phyloP scores from a whole-genome alignment of 108 stramenopile species.

The Cyclostephanos invisitatus region DNA sequence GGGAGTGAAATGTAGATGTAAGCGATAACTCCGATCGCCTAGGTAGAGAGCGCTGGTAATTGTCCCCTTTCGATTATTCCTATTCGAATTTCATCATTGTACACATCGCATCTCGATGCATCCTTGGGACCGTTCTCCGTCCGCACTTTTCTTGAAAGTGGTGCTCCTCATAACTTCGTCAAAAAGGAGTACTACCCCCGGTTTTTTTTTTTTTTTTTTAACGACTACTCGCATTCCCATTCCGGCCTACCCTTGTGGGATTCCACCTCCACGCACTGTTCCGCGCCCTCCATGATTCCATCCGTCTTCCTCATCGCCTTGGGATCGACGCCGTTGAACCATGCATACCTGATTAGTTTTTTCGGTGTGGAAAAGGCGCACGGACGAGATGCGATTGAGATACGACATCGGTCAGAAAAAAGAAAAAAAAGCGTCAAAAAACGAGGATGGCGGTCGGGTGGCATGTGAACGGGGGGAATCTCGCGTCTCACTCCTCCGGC shows the following conservation, averaged over 20 bases:
- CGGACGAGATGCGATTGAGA: neutral
- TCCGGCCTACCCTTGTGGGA: slow-evolving; percentile 56
- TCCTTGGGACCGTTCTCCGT: neutral
- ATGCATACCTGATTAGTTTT: slow-evolving; percentile 45
- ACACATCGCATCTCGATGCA: too few species aligned
- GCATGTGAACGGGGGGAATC: neutral
- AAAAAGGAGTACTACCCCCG: too few species aligned
- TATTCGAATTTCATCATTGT: too few species aligned
- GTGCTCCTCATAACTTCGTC: neutral
- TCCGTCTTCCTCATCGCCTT: slow-evolving; percentile 48
- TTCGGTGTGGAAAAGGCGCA: slow-evolving; percentile 1
- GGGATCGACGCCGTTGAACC: slow-evolving; percentile 63
- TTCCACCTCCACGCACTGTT: slow-evolving; percentile 55
- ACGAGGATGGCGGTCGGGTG: neutral
- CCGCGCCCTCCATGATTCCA: slow-evolving; percentile 25
- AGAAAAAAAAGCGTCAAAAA: too few species aligned
- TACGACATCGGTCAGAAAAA: neutral
- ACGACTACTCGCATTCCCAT: slow-evolving; percentile 66
- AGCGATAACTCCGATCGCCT: neutral
- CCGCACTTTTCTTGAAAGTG: neutral
- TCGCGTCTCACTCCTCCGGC: slow-evolving; percentile 25
- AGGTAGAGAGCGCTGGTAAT: neutral
- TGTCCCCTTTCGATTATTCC: neutral
- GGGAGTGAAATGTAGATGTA: neutral
- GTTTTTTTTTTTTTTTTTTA: too few species aligned